Evolutionary conservation across 768 basidiomycete genomes (phyloP), one percentile per base, ranked within the genome.

Genomic region (Dioszegia crocea): DNA sequence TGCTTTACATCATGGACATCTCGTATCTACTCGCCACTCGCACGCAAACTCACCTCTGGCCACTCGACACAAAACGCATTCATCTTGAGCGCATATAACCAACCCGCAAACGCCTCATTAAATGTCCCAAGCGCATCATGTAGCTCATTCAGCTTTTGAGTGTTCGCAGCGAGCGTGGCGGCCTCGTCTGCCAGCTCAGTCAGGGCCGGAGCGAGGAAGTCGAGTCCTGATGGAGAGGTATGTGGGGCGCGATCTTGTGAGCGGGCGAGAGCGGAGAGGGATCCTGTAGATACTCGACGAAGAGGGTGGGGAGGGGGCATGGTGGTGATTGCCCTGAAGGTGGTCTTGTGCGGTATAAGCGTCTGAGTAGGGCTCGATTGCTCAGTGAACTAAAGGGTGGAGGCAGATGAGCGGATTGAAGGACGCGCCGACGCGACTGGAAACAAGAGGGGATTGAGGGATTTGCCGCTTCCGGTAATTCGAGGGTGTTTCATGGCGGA

Each of bases 1-100:
- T n/a, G n/a, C n/a, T n/a, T n/a, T n/a, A n/a, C n/a, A n/a, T n/a
- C n/a, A n/a, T n/a, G n/a, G n/a, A n/a, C n/a, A n/a, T n/a, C n/a
- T n/a, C n/a, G n/a, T n/a, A n/a, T n/a, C n/a, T n/a, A n/a, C n/a
- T n/a, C n/a, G n/a, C n/a, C n/a, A n/a, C n/a, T n/a, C n/a, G n/a
- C n/a, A n/a, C n/a, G n/a, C n/a, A 33, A 33, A 66, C 81, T 58
- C 61, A 86, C 90, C 82, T 92, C 87, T 0, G 84, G 85, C 91
- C 91, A 96, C 73, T 96, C 92, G 0, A 86, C 86, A n/a, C 91
- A 91, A 57, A 94, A 82, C 2, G 90, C 85, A 71, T 93, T 91
- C 90, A 97, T 94, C 72, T 89, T 87, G 84, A 93, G 86, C 23
- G 86, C 84, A 73, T 92, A 93, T 11, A 94, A 77, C 83, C 86